Percentiles rank a stretch among this genome's conserved stretches.
Conservation (phyloP, 371 early-diverging fungal species). For the Chytridium lagenaria region DNA sequence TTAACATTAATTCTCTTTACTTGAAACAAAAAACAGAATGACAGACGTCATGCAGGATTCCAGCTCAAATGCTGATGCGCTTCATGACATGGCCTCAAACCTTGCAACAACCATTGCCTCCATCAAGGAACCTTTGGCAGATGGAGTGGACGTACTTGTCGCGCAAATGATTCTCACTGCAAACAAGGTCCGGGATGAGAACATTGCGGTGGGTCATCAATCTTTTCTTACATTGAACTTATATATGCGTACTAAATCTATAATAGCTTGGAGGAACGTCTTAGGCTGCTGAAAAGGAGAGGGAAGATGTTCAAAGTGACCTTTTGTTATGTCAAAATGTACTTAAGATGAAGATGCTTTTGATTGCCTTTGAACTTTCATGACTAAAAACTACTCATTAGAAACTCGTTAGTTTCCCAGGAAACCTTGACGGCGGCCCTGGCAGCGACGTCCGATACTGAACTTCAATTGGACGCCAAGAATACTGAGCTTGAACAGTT, state of each 20-base stretch:
- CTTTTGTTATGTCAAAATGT: constrained; percentile 11
- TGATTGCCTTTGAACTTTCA: not conserved
- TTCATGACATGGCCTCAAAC: not conserved
- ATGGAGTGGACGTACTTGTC: not conserved
- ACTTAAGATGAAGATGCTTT: not conserved
- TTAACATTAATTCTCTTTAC: too few relatives aligned
- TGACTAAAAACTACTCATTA: not conserved
- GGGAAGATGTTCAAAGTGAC: constrained; percentile 6
- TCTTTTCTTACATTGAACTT: not conserved
- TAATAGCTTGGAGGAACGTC: not conserved
- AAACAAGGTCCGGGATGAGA: constrained; percentile 1
- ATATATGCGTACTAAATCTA: not conserved
- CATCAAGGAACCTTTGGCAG: constrained; percentile 4
- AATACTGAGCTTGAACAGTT: constrained; percentile 2
- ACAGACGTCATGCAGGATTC: too few relatives aligned
- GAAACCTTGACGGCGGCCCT: not conserved
- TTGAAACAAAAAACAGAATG: too few relatives aligned
- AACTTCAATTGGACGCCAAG: constrained; percentile 7
- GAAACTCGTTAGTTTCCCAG: constrained; percentile 13
- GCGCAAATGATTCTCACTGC: constrained; percentile 12
- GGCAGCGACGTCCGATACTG: constrained; percentile 6
- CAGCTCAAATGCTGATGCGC: not conserved
- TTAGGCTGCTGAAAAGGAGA: not conserved
- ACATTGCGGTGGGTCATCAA: constrained; percentile 1
- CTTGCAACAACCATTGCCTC: not conserved